Conservation (phyloP, 768 basidiomycete species). For the Tubosaeta sp. region DNA sequence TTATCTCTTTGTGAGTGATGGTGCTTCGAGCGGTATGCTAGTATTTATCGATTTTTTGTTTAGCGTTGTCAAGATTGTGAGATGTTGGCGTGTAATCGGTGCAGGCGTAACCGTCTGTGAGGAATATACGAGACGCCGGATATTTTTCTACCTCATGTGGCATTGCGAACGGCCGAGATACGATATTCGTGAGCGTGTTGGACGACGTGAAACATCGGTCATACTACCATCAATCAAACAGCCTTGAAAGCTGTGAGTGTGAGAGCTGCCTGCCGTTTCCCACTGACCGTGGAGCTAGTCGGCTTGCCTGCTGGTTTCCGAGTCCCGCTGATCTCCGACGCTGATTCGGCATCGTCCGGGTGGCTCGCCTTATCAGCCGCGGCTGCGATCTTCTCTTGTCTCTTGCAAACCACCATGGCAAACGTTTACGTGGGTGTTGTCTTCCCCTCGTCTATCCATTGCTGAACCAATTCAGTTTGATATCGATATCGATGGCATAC, state of each 20-base stretch:
- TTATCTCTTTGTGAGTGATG: not conserved
- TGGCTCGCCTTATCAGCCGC: not conserved
- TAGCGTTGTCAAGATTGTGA: conserved; percentile 34
- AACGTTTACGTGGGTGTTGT: conserved; percentile 18
- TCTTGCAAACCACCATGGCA: conserved; percentile 15
- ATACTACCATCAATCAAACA: not conserved
- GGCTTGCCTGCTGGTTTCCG: too few species aligned
- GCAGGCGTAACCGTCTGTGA: conserved; percentile 34
- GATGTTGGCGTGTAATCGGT: conserved; percentile 34
- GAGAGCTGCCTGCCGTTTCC: not conserved
- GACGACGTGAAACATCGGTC: not conserved
- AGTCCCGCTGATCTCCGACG: conserved; percentile 1
- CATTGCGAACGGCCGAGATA: too few species aligned
- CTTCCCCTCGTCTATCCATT: not conserved
- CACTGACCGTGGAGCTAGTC: not conserved
- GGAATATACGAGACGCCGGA: too few species aligned
- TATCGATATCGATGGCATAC: conserved; percentile 45
- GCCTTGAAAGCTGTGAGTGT: too few species aligned
- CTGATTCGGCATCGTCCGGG: conserved; percentile 12
- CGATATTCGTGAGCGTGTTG: not conserved
- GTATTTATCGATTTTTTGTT: not conserved
- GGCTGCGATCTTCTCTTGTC: not conserved
- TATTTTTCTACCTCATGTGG: too few species aligned
- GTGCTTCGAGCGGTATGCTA: too few species aligned
- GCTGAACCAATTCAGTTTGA: conserved; percentile 52